Base-by-base conservation (phyloP, 805 yeast species). In the Lipomyces spencermartinsiae region DNA sequence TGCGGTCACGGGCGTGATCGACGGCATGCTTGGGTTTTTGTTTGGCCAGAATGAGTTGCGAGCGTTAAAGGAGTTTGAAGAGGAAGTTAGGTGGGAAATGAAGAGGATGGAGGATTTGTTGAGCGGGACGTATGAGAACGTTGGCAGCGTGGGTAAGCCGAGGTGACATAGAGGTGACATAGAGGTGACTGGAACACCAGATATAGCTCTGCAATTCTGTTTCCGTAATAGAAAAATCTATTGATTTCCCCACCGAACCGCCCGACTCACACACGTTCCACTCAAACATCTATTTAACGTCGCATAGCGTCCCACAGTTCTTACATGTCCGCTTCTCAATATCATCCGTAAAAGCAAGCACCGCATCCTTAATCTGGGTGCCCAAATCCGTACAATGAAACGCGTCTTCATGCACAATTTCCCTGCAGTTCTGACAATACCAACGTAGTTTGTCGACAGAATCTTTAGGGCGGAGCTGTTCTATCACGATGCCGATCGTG, bases 401-500 rank as follows among this genome's bases (percentile, higher is more conserved):
- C 65, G 84, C 86, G 29, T 81, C 83, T 77, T 92, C 93, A 75
- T 88, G 86, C 0, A 91, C 89, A 12, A 88, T 80, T 49, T 84
- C 84, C 64, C 79, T 80, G 80, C 98, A 93, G 16, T 82, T 81
- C 7, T 85, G 79, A 74, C 98, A 93, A 76, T 93, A 93, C 97
- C 97, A 93, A 74, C 97, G 83, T 74, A 93, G 81, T 70, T 85
- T 85, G 77, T 93, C 98, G 67, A 85, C 82, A 29, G 84, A 80
- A 0, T 86, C 91, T 61, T 80, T 81, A 0, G 97, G 97, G 73
- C 98, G 83, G 76, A 92, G 97, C 78, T 93, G 97, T 75, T 93
- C 98, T 19, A 93, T 90, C 1, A 93, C 98, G 56, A 93, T 81
- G 0, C 98, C 98, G 19, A 93, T 88, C 0, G 97, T 92, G 74